Percentiles rank a stretch among this genome's conserved stretches.
phyloP scores from a whole-genome alignment of 139 green algal species.

The Ostreobium quekettii region DNA sequence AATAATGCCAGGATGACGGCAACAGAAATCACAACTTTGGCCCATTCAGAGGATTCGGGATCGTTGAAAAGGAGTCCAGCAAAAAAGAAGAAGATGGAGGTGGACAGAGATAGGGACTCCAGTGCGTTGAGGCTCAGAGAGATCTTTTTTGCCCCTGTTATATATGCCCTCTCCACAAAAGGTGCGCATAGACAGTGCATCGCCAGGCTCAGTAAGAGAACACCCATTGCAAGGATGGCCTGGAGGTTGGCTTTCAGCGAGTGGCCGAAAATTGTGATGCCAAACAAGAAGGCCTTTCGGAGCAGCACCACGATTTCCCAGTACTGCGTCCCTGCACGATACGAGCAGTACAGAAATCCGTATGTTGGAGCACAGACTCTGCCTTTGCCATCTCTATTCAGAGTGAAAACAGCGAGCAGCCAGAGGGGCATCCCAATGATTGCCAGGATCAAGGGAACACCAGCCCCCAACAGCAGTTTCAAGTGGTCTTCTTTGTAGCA shows the following conservation, averaged over 20 bases:
- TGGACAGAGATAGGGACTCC: constrained; percentile 2
- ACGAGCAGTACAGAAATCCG: constrained; percentile 6
- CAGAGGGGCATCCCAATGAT: neutral
- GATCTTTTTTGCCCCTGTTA: too few species aligned
- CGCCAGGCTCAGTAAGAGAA: neutral
- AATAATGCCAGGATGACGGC: too few species aligned
- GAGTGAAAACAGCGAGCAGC: too few species aligned
- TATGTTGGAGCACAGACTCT: neutral
- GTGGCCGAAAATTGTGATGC: constrained; percentile 10
- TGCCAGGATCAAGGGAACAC: constrained; percentile 1
- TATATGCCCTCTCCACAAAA: constrained; percentile 4
- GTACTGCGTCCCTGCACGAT: neutral
- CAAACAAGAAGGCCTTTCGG: neutral
- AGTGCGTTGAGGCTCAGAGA: constrained; percentile 1
- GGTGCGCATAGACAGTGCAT: constrained; percentile 1
- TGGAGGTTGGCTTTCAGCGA: constrained; percentile 14
- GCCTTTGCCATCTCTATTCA: too few species aligned
- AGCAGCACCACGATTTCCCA: constrained; percentile 10
- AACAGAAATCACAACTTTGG: too few species aligned
- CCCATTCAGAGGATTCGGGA: constrained; percentile 3
- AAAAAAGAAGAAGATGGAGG: constrained; percentile 18
- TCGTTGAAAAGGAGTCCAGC: constrained; percentile 14
- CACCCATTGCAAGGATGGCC: constrained; percentile 1
- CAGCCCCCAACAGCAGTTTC: neutral
- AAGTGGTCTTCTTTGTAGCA: constrained; percentile 11